A percentile compares a stretch with the other conserved stretches of the same genome.
These are phyloP conservation scores for Starmerella sp. DNA, from an alignment of 805 yeast species.

Conservation along the genomic window DNA sequence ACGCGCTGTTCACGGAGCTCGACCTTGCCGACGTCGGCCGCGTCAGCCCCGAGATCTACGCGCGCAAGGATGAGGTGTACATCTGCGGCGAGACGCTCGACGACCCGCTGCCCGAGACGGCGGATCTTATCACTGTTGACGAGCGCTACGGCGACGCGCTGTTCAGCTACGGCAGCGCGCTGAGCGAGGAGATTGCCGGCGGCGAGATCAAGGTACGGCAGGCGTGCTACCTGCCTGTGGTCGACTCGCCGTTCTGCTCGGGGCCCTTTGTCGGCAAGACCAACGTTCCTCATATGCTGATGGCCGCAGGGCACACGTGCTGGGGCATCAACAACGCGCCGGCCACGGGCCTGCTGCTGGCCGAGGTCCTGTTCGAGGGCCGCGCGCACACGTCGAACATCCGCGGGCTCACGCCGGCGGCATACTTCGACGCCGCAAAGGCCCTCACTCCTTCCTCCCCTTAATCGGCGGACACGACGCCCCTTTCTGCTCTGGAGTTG, in stretches of 20 bases:
- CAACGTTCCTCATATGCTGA: constrained; percentile 60
- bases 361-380: constrained; percentile 80
- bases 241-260: constrained; percentile 81
- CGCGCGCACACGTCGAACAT: constrained; percentile 66
- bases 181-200: constrained; percentile 54
- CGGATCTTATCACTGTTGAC: constrained; percentile 85
- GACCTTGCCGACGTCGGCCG: constrained; percentile 49
- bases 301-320: constrained; percentile 93
- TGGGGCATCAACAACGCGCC: constrained; percentile 99
- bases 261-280: constrained; percentile 95
- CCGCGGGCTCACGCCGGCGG: constrained; percentile 70
- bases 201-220: constrained; percentile 75
- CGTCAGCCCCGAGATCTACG: constrained; percentile 89
- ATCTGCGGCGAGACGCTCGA: constrained; percentile 94
- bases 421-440: constrained; percentile 49
- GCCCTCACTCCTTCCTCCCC: not conserved
- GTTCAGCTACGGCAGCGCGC: constrained; percentile 65
- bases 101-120: constrained; percentile 84
- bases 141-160: constrained; percentile 79
- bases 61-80: constrained; percentile 89
- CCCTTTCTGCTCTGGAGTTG: too few relatives aligned
- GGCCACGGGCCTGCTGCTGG: constrained; percentile 86
- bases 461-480: not conserved
- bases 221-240: constrained; percentile 91
- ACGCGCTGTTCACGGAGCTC: constrained; percentile 87